Evolutionary conservation across 441 rosid genomes (phyloP).

Genomic region (Manihot esculenta): DNA sequence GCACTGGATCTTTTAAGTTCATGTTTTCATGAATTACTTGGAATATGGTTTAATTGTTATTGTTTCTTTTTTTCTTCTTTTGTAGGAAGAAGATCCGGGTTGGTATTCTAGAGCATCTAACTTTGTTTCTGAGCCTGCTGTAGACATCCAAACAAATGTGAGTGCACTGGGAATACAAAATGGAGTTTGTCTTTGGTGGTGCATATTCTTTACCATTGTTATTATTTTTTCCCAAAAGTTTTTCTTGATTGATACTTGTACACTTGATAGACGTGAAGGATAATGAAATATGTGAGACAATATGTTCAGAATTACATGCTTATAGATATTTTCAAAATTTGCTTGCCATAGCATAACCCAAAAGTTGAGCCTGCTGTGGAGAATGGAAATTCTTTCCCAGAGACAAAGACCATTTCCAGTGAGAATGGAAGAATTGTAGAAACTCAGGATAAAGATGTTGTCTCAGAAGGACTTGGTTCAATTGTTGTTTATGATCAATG

Average conservation of each 20-base stretch:
- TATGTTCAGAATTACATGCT: slow-evolving; percentile 1
- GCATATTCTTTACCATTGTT: too few relatives aligned
- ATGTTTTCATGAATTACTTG: slow-evolving; percentile 8
- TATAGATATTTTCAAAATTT: slow-evolving; percentile 22
- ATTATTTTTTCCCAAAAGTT: background rate
- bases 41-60: slow-evolving; percentile 11
- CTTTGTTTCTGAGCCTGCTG: slow-evolving; percentile 57
- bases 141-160: slow-evolving; percentile 73
- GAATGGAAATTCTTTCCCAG: slow-evolving; percentile 64
- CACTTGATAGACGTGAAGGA: background rate
- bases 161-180: slow-evolving; percentile 34
- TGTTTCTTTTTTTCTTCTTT: background rate
- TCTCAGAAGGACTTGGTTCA: slow-evolving; percentile 72
- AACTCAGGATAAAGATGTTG: slow-evolving; percentile 86
- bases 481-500: slow-evolving; percentile 87
- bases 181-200: background rate
- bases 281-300: background rate
- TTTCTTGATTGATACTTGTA: background rate
- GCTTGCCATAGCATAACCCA: slow-evolving; percentile 47
- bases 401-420: slow-evolving; percentile 62
- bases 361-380: slow-evolving; percentile 56
- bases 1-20: slow-evolving; percentile 20
- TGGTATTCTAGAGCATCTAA: slow-evolving; percentile 96
- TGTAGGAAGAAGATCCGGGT: slow-evolving; percentile 96
- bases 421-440: slow-evolving; percentile 67